Base-by-base conservation (phyloP, 2,329 filamentous ascomycete species). In the Sporothrix humicola region DNA sequence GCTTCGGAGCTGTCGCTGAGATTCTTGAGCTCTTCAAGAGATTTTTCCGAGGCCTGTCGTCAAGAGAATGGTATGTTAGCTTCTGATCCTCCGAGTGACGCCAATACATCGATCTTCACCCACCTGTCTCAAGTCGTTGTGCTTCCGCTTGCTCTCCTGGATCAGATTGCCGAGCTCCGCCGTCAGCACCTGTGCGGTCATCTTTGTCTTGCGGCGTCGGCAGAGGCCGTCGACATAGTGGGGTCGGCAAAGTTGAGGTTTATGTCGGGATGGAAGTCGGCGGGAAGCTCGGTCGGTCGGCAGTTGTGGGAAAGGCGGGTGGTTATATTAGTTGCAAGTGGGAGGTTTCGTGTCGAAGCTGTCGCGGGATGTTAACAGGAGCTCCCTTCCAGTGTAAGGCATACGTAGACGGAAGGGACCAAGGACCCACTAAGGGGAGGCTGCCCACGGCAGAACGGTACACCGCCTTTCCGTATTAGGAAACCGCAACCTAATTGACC, bases 91-190 rank as follows among this genome's bases (percentile, higher is more conserved):
- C 13, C 37, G 31, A 37, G 31, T 37, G 31, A 37, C 42, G 26
- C 13, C 12, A 12, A 6, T 17, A 50, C 8, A 3, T 13, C 46
- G 44, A 44, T 23, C 2, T 15, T 8, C 0, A 1, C 65, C 10
- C 31, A 92, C 92, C 87, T 92, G 93, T 85, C 93, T 90, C 71
- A 99, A 87, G 79, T 98, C 96, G 78, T 92, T 90, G 82, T 98
- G 92, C 83, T 97, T 98, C 79, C 95, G 90, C 84, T 97, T 98
- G 81, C 95, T 96, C 85, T 99, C 96, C 82, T 97, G 93, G 79
- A 97, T 92, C 81, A 98, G 89, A 84, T 93, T 97, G 79, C 92
- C 89, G 81, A 98, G 89, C 88, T 98, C 95, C 74, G 93, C 91
- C 80, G 91, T 90, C 79, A 98, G 88, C 79, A 97, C 91, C 88